Base-by-base conservation (phyloP, 331 rosid genomes). In the Quercus phellos region DNA sequence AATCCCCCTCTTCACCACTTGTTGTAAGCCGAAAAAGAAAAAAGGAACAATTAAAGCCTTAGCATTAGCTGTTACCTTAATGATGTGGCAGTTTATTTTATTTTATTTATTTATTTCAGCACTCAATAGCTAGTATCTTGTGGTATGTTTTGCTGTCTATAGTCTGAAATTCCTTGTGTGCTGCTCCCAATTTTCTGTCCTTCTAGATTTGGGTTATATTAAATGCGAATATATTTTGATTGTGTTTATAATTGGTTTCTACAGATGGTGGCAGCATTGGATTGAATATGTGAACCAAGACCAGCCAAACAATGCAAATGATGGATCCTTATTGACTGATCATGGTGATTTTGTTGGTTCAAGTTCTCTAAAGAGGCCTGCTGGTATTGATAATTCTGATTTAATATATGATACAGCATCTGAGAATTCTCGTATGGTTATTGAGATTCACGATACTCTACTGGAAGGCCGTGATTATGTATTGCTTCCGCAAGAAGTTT, bases 251-350 rank as follows among this genome's bases (percentile, higher is more conserved):
- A 71, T 81, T 59, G 55, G 68, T 85, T 82, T 27, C 56, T 67
- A 78, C 86, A 94, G 99, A 82, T 94, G 99, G 99, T 94, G 99
- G 99, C 97, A 92, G 80, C 84, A 89, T 81, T 94, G 99, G 99
- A 91, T 92, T 82, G 97, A 92, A 75, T 94, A 94, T 79, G 99
- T 92, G 77, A 94, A 94, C 87, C 98, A 92, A 73, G 99, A 92
- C 50, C 97, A 94, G 77, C 79, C 90, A 30, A 90, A 85, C 82
- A 87, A 84, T 78, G 71, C 84, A 32, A 88, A 86, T 29, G 97
- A 92, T 78, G 97, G 81, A 67, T 87, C 94, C 21, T 91, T 89
- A 77, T 67, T 86, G 51, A 77, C 72, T 12, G 99, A 94, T 51
- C 92, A 84, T 76, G 86, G 74, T 77, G 98, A 92, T 84, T 84